Conservation (phyloP, 257 asterid species). For the Jacaranda mimosifolia region DNA sequence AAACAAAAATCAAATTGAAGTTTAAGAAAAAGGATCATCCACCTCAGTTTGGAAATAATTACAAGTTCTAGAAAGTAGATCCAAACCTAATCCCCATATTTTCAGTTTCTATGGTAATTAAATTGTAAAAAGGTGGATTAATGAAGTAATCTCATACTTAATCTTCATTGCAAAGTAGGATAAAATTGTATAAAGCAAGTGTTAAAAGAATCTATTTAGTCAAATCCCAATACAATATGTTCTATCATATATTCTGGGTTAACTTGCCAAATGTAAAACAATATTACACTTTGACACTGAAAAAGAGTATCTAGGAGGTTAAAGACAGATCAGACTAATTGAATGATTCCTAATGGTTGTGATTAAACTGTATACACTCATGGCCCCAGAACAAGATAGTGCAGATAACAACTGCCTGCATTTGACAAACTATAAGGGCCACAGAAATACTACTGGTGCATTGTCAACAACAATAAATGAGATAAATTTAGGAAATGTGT, state of each 20-base stretch:
- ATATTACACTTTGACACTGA: not conserved
- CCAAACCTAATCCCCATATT: not conserved
- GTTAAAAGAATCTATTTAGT: not conserved
- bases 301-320: constrained; percentile 24
- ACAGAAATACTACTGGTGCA: not conserved
- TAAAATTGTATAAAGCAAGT: not conserved
- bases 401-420: not conserved
- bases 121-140: not conserved
- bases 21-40: not conserved
- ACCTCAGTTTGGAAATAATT: not conserved
- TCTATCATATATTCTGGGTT: not conserved
- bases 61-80: not conserved
- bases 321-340: constrained; percentile 9
- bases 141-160: not conserved
- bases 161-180: not conserved
- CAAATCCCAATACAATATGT: too few species aligned
- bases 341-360: constrained; percentile 6
- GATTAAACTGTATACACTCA: constrained; percentile 2
- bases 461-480: not conserved
- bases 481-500: constrained; percentile 21
- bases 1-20: not conserved
- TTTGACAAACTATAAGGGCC: constrained; percentile 4
- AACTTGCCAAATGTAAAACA: constrained; percentile 1
- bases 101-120: constrained; percentile 1
- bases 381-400: constrained; percentile 22